Base-by-base conservation (phyloP, 192 early-diverging fungal species). In the Cetraspora pellucida region DNA sequence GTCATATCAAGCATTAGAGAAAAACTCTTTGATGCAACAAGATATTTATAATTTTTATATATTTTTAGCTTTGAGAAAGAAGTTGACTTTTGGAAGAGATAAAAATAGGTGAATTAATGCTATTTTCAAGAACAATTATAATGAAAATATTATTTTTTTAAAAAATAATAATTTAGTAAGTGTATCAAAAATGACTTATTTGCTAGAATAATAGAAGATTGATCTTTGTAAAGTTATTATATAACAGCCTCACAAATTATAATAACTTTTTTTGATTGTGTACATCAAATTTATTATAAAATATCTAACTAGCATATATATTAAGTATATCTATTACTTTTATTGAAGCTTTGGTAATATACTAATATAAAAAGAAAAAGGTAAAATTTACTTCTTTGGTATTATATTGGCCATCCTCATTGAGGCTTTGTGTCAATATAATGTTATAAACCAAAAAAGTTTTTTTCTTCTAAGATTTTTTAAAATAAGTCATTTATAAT, bases 41-140 rank as follows among this genome's bases (percentile, higher is more conserved):
- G 67, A 69, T 69, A 69, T 49, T 69, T 69, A 69, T 46, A 69
- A 69, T 69, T 69, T 69, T 69, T 69, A 69, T 69, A 69, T 69
- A 69, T 69, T 69, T 65, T 69, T 69, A 69, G 67, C 47, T 46
- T 69, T 69, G 67, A 69, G 67, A 69, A 65, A 69, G 21, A 9
- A 69, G 49, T 69, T 69, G 8, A 69, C 67, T 69, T 69, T 69
- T 69, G 49, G 47, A 69, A 69, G 47, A 66, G 43, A 66, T 69
- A 23, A 69, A 69, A 46, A 2, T 50, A 46, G 47, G 67, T 46
- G 37, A 69, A 69, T 69, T 69, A 69, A 69, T 52, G 47, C 47
- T 69, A 69, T 69, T 69, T 69, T 69, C 67, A 69, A 27, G 45
- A 69, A 69, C 10, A 69, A 13, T 46, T 69, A 69, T 69, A 31